phyloP scores from a whole-genome alignment of 2,329 filamentous ascomycete species.

The Trichophyton equinum region DNA sequence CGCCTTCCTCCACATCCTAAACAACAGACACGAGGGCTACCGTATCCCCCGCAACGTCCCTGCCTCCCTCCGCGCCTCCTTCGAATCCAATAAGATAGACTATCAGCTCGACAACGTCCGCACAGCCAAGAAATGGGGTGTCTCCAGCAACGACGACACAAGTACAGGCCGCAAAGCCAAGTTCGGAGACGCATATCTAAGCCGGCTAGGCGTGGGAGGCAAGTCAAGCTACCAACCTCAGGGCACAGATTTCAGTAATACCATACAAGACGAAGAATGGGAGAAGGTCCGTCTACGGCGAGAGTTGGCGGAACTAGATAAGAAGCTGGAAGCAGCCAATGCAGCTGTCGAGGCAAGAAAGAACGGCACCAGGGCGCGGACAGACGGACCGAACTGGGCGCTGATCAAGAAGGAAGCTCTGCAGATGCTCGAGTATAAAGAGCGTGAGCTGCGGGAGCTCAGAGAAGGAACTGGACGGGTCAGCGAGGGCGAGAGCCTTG shows the following conservation, averaged over 20 bases:
- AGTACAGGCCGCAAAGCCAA: slow-evolving; percentile 83
- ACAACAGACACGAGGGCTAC: slow-evolving; percentile 88
- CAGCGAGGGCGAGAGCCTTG: slow-evolving; percentile 58
- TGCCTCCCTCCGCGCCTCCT: slow-evolving; percentile 76
- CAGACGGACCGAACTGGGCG: slow-evolving; percentile 70
- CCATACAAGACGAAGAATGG: slow-evolving; percentile 84
- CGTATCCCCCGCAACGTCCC: slow-evolving; percentile 86
- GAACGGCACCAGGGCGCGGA: slow-evolving; percentile 28
- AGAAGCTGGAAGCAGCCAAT: slow-evolving; percentile 75
- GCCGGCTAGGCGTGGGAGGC: slow-evolving; percentile 63
- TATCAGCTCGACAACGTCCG: slow-evolving; percentile 76
- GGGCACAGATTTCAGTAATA: slow-evolving; percentile 80
- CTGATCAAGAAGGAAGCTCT: slow-evolving; percentile 90
- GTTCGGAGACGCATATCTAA: slow-evolving; percentile 94
- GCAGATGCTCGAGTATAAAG: slow-evolving; percentile 88
- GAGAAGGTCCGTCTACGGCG: slow-evolving; percentile 93
- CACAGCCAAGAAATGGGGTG: slow-evolving; percentile 64
- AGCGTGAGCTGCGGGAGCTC: slow-evolving; percentile 61
- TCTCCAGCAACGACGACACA: slow-evolving; percentile 51
- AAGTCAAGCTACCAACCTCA: slow-evolving; percentile 66
- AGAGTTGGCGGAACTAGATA: slow-evolving; percentile 77
- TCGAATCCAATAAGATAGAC: slow-evolving; percentile 93
- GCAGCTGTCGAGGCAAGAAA: slow-evolving; percentile 53
- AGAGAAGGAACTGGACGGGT: slow-evolving; percentile 44
- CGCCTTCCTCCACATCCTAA: slow-evolving; percentile 92